Conservation (phyloP, 352 stramenopile species). For the Globisporangium acanthophoron region DNA sequence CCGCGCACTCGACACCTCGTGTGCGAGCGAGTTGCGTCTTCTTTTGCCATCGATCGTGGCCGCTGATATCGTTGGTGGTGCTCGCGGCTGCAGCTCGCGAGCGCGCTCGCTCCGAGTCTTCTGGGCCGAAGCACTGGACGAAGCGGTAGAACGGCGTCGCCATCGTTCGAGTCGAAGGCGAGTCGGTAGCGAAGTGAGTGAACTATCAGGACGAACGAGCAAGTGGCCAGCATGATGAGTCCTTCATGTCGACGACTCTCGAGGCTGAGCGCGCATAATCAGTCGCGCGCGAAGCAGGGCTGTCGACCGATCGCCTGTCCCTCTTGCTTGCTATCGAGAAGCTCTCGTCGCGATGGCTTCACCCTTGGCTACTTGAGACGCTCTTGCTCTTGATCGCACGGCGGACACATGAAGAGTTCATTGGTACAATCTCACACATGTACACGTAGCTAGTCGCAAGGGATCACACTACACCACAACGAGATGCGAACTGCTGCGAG, state of each 20-base stretch:
- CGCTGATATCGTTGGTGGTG: not conserved
- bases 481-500: not conserved
- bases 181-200: not conserved
- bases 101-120: not conserved
- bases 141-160: slow-evolving; percentile 6
- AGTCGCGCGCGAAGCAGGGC: no score
- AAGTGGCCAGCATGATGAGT: not conserved
- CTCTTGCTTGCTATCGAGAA: no score
- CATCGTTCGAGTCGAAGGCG: not conserved
- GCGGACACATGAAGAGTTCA: no score
- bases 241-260: not conserved
- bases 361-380: no score
- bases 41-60: not conserved
- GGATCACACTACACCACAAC: not conserved
- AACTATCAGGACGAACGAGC: no score
- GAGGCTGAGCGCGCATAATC: no score
- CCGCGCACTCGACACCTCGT: not conserved
- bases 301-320: no score
- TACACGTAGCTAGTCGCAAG: no score
- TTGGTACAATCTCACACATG: not conserved
- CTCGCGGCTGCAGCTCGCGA: not conserved
- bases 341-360: no score
- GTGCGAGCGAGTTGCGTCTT: not conserved
- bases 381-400: no score
- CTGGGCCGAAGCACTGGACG: slow-evolving; percentile 3